Evolutionary conservation across 495 filamentous ascomycete genomes (phyloP).

Genomic region (Chaetomium fimeti): DNA sequence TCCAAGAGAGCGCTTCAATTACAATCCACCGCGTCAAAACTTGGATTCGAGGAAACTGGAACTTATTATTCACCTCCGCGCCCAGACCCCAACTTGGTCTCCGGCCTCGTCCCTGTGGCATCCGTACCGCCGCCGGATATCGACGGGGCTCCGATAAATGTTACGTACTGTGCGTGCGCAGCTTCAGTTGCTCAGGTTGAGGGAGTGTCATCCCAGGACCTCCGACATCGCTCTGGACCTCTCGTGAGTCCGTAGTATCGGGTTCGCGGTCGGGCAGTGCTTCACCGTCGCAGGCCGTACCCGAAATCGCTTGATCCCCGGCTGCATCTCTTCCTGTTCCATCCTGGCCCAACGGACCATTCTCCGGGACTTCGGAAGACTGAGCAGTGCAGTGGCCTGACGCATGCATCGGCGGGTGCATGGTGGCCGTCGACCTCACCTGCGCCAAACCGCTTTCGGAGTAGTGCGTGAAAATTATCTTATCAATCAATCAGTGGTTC

Average conservation of each 20-base stretch:
- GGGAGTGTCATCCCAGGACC: neutral
- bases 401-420: neutral
- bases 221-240: conserved; percentile 4
- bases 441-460: conserved; percentile 18
- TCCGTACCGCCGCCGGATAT: neutral
- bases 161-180: neutral
- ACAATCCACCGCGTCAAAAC: no score
- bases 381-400: neutral
- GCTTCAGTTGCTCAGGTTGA: no score
- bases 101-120: no score
- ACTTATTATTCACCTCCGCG: no score
- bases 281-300: neutral
- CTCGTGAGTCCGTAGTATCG: neutral
- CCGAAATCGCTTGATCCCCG: neutral
- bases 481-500: conserved; percentile 42
- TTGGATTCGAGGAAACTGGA: no score
- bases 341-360: neutral
- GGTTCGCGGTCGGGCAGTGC: neutral
- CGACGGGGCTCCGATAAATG: neutral
- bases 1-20: no score
- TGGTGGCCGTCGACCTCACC: neutral
- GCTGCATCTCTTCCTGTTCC: neutral
- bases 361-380: conserved; percentile 2
- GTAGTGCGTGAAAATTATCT: conserved; percentile 32
- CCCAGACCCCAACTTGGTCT: no score